Evolutionary conservation across 257 asterid genomes (phyloP), one percentile per base, ranked within the genome.

Genomic region (Linaria vulgaris): DNA sequence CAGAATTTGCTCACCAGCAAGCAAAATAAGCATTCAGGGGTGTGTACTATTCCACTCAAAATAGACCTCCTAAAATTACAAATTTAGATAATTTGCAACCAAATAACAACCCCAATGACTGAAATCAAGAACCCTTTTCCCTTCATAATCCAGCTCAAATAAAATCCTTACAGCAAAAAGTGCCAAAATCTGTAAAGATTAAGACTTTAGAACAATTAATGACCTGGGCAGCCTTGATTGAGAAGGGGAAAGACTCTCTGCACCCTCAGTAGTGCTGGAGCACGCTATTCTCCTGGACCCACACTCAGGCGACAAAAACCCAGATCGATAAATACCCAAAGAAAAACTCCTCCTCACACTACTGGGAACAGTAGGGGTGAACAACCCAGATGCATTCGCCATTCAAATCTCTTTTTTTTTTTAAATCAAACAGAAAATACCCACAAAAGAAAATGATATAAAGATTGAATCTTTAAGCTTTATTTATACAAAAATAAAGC

Each of bases 351-450:
- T n/a, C n/a, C n/a, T n/a, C n/a, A n/a, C n/a, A n/a, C n/a, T n/a
- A n/a, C n/a, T 62, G 74, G 76, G 39, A 54, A 56, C 70, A 49
- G 72, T 47, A 58, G 95, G 78, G 61, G 78, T 63, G 51, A 78
- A 80, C 62, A 85, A 65, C 68, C 91, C 88, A 77, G 80, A 83
- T 71, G 85, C 90, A 78, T 69, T 80, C 52, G 86, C 88, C 95
- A 88, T 87, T 72, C 21, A 20, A 44, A 12, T n/a, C n/a, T n/a
- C n/a, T n/a, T n/a, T n/a, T n/a, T n/a, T n/a, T n/a, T n/a, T n/a
- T n/a, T n/a, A n/a, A n/a, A n/a, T n/a, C n/a, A n/a, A n/a, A n/a
- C n/a, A n/a, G n/a, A n/a, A n/a, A n/a, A n/a, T n/a, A n/a, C n/a
- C 20, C 16, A 41, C 25, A 50, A 31, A 19, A 22, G 13, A 5